phyloP scores from a whole-genome alignment of 2,329 filamentous ascomycete species.

The Xylariales sp. region DNA sequence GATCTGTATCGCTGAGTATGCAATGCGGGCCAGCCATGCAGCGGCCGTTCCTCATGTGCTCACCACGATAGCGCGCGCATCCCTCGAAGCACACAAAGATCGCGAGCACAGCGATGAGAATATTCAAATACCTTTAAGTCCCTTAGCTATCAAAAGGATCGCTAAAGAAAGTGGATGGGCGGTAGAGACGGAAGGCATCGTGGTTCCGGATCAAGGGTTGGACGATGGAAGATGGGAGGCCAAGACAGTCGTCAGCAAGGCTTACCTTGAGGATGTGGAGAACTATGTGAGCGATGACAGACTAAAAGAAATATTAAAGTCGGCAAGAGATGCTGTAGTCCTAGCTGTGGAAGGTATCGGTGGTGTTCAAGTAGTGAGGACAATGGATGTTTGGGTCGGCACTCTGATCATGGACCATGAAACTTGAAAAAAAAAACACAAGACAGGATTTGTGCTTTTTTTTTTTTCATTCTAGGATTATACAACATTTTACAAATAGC shows the following conservation, averaged over 20 bases:
- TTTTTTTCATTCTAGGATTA: no score
- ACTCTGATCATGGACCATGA: no score
- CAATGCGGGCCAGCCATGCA: conserved; percentile 31
- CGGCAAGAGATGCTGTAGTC: conserved; percentile 27
- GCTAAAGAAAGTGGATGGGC: conserved; percentile 31
- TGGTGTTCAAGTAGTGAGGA: conserved; percentile 24
- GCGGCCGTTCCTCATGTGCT: conserved; percentile 44
- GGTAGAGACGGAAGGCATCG: conserved; percentile 26
- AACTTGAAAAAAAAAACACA: no score
- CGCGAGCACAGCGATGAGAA: conserved; percentile 38
- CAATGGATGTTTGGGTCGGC: conserved; percentile 40
- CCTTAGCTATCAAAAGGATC: conserved; percentile 31
- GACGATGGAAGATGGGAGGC: conserved; percentile 45
- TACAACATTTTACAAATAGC: no score
- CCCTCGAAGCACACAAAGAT: conserved; percentile 35
- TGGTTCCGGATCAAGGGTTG: conserved; percentile 33
- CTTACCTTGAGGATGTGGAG: conserved; percentile 28
- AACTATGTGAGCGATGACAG: conserved; percentile 19
- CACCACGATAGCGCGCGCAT: conserved; percentile 39
- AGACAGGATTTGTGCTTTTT: no score
- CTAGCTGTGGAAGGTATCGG: conserved; percentile 21
- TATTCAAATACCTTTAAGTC: conserved; percentile 40
- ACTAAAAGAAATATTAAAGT: conserved; percentile 20
- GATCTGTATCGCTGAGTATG: conserved; percentile 43
- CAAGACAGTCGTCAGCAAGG: conserved; percentile 20